Base-by-base conservation (phyloP, 495 filamentous ascomycete genomes). In the Usnea hakonensis region DNA sequence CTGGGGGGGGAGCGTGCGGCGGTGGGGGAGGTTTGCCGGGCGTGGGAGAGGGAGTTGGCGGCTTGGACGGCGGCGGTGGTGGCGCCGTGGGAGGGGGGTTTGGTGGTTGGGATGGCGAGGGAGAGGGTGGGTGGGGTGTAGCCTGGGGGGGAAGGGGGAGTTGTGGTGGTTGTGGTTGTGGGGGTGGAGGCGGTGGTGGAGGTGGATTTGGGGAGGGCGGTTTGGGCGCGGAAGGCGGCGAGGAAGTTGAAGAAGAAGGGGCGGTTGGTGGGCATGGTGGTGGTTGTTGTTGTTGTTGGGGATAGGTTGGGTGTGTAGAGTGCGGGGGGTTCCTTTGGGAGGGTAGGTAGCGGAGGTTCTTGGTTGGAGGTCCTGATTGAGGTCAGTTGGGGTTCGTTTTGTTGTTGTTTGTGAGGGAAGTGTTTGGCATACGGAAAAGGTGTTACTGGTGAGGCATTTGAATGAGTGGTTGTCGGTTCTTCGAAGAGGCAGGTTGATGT, bases 161-260 rank as follows among this genome's bases (percentile, higher is more conserved):
- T 41, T 67, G 70, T 37, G 59, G 67, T 53, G 63, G 62, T 10
- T 48, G 60, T 58, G 54, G 54, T 65, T 66, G 65, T 66, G 58
- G 43, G 67, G 60, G 62, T 66, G 67, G 67, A 64, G 59, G 66
- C 65, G 65, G 60, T 67, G 67, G 60, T 57, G 23, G 62, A 43
- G 38, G 53, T 23, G 53, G 62, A 11, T 48, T 66, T 61, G 66
- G 60, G 30, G 72, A 66, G 33, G 68, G 55, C 41, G 66, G 79
- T 82, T 71, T 83, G 80, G 63, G 83, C 79, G 55, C 90, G 86
- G 73, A 93, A 93, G 66, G 89, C 88, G 70, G 89, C 87, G 65
- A 95, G 83, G 81, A 95, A 90, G 78, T 88, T 90, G 60, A 87
- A 85, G 65, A 95, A 80, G 81, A 92, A 93, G 60, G 90, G 88